These are phyloP conservation scores for Phialophora verrucosa DNA, from an alignment of 2,329 filamentous ascomycete genomes.

Conservation along the genomic window DNA sequence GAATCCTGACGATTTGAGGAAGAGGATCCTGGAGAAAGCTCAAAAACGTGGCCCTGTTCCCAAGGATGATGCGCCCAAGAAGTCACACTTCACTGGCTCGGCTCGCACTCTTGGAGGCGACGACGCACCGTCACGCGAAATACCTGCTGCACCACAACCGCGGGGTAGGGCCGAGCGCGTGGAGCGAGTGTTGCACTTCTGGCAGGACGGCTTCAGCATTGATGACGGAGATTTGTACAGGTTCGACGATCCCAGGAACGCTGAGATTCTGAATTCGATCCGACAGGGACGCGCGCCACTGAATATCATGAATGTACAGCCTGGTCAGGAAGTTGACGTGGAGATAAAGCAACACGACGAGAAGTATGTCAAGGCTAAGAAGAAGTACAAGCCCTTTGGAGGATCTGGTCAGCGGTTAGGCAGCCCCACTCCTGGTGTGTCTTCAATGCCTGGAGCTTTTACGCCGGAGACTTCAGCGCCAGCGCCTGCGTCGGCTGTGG, in stretches of 20 bases:
- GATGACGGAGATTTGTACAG: conserved; percentile 69
- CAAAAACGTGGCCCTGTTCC: conserved; percentile 43
- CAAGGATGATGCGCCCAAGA: conserved; percentile 37
- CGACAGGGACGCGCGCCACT: conserved; percentile 67
- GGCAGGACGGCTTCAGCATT: conserved; percentile 69
- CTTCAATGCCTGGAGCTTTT: conserved; percentile 39
- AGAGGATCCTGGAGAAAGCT: conserved; percentile 57
- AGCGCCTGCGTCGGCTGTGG: conserved; percentile 40
- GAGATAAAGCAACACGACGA: conserved; percentile 66
- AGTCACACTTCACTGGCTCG: conserved; percentile 62
- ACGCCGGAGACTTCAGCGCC: conserved; percentile 44
- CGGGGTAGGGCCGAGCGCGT: conserved; percentile 55
- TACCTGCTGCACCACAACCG: conserved; percentile 58
- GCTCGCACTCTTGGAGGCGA: conserved; percentile 71
- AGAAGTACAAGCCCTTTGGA: conserved; percentile 67
- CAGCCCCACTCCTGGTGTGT: conserved; percentile 64
- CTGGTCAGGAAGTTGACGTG: conserved; percentile 68
- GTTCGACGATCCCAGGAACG: conserved; percentile 67
- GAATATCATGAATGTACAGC: conserved; percentile 66
- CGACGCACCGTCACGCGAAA: conserved; percentile 63
- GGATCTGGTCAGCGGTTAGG: conserved; percentile 67
- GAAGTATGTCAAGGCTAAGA: conserved; percentile 67
- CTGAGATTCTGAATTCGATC: conserved; percentile 66
- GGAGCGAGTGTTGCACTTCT: conserved; percentile 66
- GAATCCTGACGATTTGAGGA: conserved; percentile 64